Evolutionary conservation across 805 yeast genomes (phyloP).

Genomic region (Lachancea lanzarotensis): DNA sequence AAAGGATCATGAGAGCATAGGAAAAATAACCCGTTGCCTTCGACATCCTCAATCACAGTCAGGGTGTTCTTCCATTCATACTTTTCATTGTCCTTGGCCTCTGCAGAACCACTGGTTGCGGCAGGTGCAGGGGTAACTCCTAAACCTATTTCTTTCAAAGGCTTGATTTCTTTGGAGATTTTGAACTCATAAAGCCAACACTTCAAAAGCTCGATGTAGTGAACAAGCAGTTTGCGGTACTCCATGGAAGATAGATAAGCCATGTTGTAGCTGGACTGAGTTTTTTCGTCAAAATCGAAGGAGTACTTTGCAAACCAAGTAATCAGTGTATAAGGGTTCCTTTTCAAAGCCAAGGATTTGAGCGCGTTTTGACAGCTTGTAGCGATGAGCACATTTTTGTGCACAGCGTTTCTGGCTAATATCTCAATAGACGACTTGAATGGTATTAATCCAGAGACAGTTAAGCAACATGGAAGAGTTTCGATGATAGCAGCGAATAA

Average conservation of each 20-base stretch:
- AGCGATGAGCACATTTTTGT: constrained; percentile 55
- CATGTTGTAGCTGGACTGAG: constrained; percentile 46
- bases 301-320: constrained; percentile 74
- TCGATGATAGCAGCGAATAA: constrained; percentile 66
- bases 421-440: constrained; percentile 67
- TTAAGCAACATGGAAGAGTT: constrained; percentile 64
- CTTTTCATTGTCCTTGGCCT: constrained; percentile 40
- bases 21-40: constrained; percentile 90
- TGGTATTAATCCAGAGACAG: constrained; percentile 40
- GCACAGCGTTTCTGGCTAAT: constrained; percentile 69
- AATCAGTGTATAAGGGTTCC: constrained; percentile 62
- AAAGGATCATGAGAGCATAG: constrained; percentile 79
- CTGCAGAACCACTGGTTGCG: constrained; percentile 5
- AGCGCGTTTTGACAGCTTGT: constrained; percentile 58
- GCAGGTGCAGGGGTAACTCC: constrained; percentile 27
- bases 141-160: constrained; percentile 27
- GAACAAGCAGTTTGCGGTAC: constrained; percentile 51
- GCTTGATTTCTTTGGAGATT: constrained; percentile 28
- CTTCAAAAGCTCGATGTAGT: constrained; percentile 72
- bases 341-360: constrained; percentile 57
- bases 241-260: constrained; percentile 56
- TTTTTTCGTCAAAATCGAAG: constrained; percentile 71
- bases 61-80: constrained; percentile 72
- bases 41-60: constrained; percentile 88
- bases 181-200: constrained; percentile 74